Percentiles rank a stretch among this genome's conserved stretches.
phyloP scores from a whole-genome alignment of 495 filamentous ascomycete genomes.

The Coniosporium apollinis region DNA sequence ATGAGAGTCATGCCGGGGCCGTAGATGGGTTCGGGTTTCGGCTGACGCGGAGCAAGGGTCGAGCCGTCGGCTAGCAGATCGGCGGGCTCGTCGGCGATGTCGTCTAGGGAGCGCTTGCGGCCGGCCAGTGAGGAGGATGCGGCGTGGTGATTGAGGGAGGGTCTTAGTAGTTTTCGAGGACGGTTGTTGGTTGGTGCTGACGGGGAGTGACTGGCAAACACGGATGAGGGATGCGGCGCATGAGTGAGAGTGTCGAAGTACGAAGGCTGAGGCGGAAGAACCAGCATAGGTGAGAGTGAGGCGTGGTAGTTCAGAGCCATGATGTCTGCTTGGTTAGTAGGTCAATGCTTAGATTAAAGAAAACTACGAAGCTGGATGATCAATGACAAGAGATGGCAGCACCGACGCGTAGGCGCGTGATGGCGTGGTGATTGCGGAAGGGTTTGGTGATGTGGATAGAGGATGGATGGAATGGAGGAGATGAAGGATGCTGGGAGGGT shows the following conservation, averaged over 20 bases:
- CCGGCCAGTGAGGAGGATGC: conserved; percentile 26
- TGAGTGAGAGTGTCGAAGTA: conserved; percentile 9
- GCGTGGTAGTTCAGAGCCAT: conserved; percentile 21
- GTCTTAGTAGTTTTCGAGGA: not conserved
- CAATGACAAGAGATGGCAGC: conserved; percentile 1
- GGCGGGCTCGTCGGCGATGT: conserved; percentile 37
- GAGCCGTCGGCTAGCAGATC: conserved; percentile 25
- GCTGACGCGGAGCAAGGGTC: conserved; percentile 26
- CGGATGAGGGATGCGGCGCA: conserved; percentile 3
- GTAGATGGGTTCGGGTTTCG: conserved; percentile 38
- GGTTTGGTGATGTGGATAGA: not conserved
- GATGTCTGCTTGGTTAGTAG: conserved; percentile 10
- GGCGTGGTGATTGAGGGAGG: not conserved
- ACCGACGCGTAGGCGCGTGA: conserved; percentile 3
- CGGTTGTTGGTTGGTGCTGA: not conserved
- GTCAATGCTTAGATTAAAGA: conserved; percentile 3
- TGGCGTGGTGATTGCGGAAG: conserved; percentile 4
- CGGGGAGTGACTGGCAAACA: conserved; percentile 1
- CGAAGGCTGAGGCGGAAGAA: conserved; percentile 15
- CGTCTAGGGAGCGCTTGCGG: conserved; percentile 48
- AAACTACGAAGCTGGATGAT: not conserved
- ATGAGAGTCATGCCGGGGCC: conserved; percentile 64
- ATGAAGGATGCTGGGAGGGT: conserved; percentile 7
- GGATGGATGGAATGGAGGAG: conserved; percentile 1
- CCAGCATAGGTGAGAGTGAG: conserved; percentile 14